A percentile compares a stretch with the other conserved stretches of the same genome.
Evolutionary conservation across 768 basidiomycete genomes (phyloP).

Genomic region (Termitomyces bulborhizus): DNA sequence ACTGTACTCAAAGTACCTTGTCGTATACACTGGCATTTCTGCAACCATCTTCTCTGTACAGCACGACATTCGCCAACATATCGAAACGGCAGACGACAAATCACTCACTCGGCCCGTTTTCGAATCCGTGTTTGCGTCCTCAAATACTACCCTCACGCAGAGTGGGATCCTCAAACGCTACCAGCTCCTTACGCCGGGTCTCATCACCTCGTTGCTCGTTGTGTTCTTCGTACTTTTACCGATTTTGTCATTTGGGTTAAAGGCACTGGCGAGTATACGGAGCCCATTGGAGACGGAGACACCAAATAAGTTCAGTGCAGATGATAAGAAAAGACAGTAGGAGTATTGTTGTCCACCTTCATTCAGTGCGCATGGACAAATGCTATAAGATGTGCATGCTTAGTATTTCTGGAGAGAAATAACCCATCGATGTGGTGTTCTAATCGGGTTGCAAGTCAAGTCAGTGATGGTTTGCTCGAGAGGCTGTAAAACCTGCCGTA

Average conservation of each 20-base stretch:
- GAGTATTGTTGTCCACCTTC: not conserved
- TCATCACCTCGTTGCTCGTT: constrained; percentile 62
- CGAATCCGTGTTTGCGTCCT: constrained; percentile 3
- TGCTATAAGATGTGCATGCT: not conserved
- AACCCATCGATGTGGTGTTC: not conserved
- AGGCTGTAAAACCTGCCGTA: no score
- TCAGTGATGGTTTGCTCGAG: constrained; percentile 63
- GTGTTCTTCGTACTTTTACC: constrained; percentile 65
- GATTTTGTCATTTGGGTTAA: constrained; percentile 55
- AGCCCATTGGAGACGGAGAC: constrained; percentile 56
- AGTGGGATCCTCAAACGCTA: constrained; percentile 68
- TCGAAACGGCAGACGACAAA: constrained; percentile 1
- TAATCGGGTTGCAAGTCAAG: constrained; percentile 5
- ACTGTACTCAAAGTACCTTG: constrained; percentile 53
- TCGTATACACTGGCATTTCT: constrained; percentile 57
- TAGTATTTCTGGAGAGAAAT: not conserved
- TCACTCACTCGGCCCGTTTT: not conserved
- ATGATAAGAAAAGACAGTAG: constrained; percentile 75
- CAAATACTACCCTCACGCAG: constrained; percentile 32
- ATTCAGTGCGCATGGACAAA: not conserved
- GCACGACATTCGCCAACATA: constrained; percentile 18
- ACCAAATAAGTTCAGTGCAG: constrained; percentile 60
- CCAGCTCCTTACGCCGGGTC: constrained; percentile 70
- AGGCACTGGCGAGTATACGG: constrained; percentile 68
- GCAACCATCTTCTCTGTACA: constrained; percentile 16